phyloP scores from a whole-genome alignment of 1,139 yeast species.

The Suhomyces guaymorum region DNA sequence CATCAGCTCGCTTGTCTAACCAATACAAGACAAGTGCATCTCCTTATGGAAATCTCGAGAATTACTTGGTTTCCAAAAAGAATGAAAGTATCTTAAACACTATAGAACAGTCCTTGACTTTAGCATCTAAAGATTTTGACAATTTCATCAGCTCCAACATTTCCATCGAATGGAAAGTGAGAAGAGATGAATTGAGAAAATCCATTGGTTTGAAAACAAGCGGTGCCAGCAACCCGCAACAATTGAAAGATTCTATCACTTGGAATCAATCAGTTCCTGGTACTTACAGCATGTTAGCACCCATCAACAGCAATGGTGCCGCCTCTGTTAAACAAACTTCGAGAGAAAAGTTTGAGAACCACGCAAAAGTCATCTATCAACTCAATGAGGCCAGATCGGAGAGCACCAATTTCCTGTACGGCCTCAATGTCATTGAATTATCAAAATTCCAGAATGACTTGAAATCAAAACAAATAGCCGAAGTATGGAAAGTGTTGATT shows the following conservation, averaged over 20 bases:
- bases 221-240: slow-evolving; percentile 16
- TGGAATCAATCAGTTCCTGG: slow-evolving; percentile 45
- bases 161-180: slow-evolving; percentile 78
- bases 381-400: slow-evolving; percentile 69
- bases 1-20: slow-evolving; percentile 3
- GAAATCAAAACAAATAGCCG: slow-evolving; percentile 63
- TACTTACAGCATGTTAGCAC: slow-evolving; percentile 35
- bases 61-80: slow-evolving; percentile 63
- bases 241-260: slow-evolving; percentile 26
- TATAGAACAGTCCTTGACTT: slow-evolving; percentile 74
- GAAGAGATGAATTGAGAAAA: slow-evolving; percentile 70
- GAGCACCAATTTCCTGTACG: slow-evolving; percentile 49
- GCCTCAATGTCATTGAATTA: slow-evolving; percentile 55
- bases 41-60: slow-evolving; percentile 41
- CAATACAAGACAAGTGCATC: background rate
- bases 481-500: slow-evolving; percentile 61
- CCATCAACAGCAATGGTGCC: slow-evolving; percentile 23
- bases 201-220: slow-evolving; percentile 51
- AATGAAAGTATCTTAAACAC: slow-evolving; percentile 83
- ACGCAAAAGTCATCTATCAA: slow-evolving; percentile 69
- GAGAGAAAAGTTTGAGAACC: slow-evolving; percentile 66
- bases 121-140: slow-evolving; percentile 85
- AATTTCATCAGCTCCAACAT: slow-evolving; percentile 70
- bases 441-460: slow-evolving; percentile 52
- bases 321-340: slow-evolving; percentile 36